phyloP scores from a whole-genome alignment of 768 basidiomycete species.

The Austroboletus festivus region DNA sequence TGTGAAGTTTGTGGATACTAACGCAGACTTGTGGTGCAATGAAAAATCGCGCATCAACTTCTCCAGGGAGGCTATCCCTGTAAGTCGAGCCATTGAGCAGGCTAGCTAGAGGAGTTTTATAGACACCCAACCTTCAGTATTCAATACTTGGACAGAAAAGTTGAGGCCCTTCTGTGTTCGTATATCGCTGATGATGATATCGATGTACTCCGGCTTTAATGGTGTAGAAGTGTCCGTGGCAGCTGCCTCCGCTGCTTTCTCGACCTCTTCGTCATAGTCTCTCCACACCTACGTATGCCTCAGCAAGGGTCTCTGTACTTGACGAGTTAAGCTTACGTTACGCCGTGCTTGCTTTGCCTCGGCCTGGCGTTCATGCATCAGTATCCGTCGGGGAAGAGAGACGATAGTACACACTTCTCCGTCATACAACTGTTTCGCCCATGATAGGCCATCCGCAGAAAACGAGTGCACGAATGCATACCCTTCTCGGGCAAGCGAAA shows the following conservation, averaged over 20 bases:
- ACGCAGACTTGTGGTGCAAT: slow-evolving; percentile 70
- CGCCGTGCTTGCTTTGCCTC: slow-evolving; percentile 78
- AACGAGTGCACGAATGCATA: slow-evolving; percentile 85
- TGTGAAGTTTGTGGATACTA: slow-evolving; percentile 62
- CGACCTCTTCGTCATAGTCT: slow-evolving; percentile 74
- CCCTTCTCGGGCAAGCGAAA: slow-evolving; percentile 82
- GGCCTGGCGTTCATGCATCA: slow-evolving; percentile 40
- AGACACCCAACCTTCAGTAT: slow-evolving; percentile 71
- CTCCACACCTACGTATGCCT: slow-evolving; percentile 69
- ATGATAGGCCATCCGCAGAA: slow-evolving; percentile 79
- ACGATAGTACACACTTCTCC: slow-evolving; percentile 62
- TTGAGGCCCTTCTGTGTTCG: slow-evolving; percentile 67
- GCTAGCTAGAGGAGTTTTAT: neutral
- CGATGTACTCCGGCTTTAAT: slow-evolving; percentile 82
- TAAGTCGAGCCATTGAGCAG: neutral
- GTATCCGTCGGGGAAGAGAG: neutral
- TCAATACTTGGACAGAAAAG: slow-evolving; percentile 92
- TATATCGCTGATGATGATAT: slow-evolving; percentile 89
- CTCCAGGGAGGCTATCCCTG: slow-evolving; percentile 89
- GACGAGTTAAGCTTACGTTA: slow-evolving; percentile 54
- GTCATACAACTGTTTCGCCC: slow-evolving; percentile 74
- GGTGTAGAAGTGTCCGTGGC: slow-evolving; percentile 47
- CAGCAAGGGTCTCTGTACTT: neutral
- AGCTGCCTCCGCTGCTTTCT: slow-evolving; percentile 47
- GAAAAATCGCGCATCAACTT: slow-evolving; percentile 95